Percentiles rank a stretch among this genome's conserved stretches.
phyloP scores from a whole-genome alignment of 2,329 filamentous ascomycete species.

The Aspergillus oerlinghausenensis region DNA sequence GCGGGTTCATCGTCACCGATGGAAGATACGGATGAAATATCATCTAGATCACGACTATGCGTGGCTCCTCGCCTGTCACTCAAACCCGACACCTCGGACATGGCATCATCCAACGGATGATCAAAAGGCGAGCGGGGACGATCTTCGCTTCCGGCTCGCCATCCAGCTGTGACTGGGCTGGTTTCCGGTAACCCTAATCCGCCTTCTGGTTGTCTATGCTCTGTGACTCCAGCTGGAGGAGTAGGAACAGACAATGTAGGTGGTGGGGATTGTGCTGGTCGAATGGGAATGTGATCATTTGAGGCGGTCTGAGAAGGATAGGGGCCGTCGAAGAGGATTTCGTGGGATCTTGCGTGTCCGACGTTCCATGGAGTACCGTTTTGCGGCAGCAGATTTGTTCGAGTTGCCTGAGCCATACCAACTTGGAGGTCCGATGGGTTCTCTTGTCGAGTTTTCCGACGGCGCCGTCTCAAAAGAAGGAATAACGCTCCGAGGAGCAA shows the following conservation, averaged over 20 bases:
- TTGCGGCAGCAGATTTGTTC: constrained; percentile 7
- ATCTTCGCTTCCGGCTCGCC: not conserved
- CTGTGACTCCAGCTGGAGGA: not conserved
- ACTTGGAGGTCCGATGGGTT: constrained; percentile 6
- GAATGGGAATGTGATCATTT: not conserved
- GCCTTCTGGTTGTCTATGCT: not conserved
- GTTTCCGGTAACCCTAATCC: not conserved
- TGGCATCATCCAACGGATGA: constrained; percentile 18
- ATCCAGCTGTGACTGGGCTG: not conserved
- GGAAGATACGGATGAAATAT: constrained; percentile 30
- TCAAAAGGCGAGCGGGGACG: constrained; percentile 21
- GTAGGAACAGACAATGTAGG: constrained; percentile 1
- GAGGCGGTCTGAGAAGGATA: not conserved
- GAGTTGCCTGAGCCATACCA: constrained; percentile 3
- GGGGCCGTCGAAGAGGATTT: constrained; percentile 4
- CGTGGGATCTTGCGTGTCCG: not conserved
- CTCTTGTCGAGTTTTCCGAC: constrained; percentile 16
- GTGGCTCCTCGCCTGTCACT: constrained; percentile 4
- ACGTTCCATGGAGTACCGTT: not conserved
- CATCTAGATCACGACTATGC: constrained; percentile 20
- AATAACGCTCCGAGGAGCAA: constrained; percentile 19
- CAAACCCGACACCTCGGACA: constrained; percentile 24
- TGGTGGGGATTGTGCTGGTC: constrained; percentile 4
- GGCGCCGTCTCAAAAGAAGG: constrained; percentile 21
- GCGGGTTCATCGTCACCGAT: not conserved